Evolutionary conservation across 148 eudicot species (phyloP), one percentile per base, ranked within the genome.

Genomic region (Dysphania ambrosioides): DNA sequence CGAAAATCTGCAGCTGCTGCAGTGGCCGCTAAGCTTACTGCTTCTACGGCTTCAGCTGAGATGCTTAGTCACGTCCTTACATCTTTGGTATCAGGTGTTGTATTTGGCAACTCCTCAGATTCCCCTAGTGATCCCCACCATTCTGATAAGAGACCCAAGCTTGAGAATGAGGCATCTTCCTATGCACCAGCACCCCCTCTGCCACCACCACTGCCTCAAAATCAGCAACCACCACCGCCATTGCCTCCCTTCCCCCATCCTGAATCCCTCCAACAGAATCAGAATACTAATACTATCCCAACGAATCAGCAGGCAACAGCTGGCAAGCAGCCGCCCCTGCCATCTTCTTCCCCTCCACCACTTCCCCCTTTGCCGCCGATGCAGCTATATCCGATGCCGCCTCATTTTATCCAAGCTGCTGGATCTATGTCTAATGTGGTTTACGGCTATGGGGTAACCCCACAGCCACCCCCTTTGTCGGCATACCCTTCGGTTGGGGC

Each of bases 21-120:
- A 13, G 85, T 92, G 66, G 97, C 97, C 6, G 98, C 97, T 38
- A 86, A 90, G 84, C 97, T 90, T 58, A 84, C 97, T 13, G 96
- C 93, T 24, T 87, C 97, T 18, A 82, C 93, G 74, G 88, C 97
- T 68, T 90, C 98, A 9, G 92, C 97, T 19, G 86, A 95, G 83
- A 90, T 92, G 97, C 90, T 90, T 23, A 82, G 89, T 32, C 90
- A 82, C 44, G 97, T 91, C 70, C 92, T 90, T 73, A 86, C 96
- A 35, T 90, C 98, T 18, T 83, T 92, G 19, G 93, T 96, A 15
- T 90, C 97, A 0, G 97, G 90, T 63, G 92, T 69, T 31, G 92
- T 30, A 80, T 92, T 53, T 34, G 68, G 74, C 47, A 83, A 84
- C 27, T 19, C 71, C 26, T 83, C 88, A 27, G 90, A 91, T 56